Evolutionary conservation across 2,329 filamentous ascomycete genomes (phyloP), one percentile per base, ranked within the genome.

Genomic region (Fusarium penzigii): DNA sequence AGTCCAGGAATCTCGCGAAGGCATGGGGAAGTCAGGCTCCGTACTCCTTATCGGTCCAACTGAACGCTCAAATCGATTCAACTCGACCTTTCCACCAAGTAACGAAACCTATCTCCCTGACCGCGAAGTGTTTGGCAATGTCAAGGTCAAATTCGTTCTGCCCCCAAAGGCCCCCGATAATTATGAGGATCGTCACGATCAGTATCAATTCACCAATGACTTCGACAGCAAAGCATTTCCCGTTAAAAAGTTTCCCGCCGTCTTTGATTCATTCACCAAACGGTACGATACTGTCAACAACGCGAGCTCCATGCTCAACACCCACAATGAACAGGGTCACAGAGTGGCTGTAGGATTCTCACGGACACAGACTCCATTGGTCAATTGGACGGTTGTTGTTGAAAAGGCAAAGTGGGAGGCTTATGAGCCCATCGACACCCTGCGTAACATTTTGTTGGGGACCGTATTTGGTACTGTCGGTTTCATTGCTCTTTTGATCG

Each of bases 401-500:
- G 92, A 96, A 67, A 87, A 94, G 69, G 77, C 84, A 3, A 84
- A 84, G 56, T 69, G 69, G 17, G 92, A 96, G 70, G 90, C 92
- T 1, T 92, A 88, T 73, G 77, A 78, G 8, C 89, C 92, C 0
- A 92, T 96, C 51, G 72, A 78, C 29, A 85, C 84, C 17, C 77
- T 96, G n/a, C 84, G 89, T 17, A 86, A 87, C 44, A 90, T 96
- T 46, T 81, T 97, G 2, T 72, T 96, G 2, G 90, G 85, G 6
- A 96, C 90, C 55, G 88, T 96, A 0, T 95, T 96, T 67, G 90
- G 88, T 1, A 93, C 91, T 0, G 81, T 87, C 12, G 92, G 87
- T 0, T 78, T 88, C 5, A 82, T 95, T 46, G 68, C 92, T 3
- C 56, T 95, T 9, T 68, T 95, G 2, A 79, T 90, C 3, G 81